Percentiles rank a stretch among this genome's conserved stretches.
phyloP scores from a whole-genome alignment of 1,139 yeast genomes.

The Candida sanyaensis region DNA sequence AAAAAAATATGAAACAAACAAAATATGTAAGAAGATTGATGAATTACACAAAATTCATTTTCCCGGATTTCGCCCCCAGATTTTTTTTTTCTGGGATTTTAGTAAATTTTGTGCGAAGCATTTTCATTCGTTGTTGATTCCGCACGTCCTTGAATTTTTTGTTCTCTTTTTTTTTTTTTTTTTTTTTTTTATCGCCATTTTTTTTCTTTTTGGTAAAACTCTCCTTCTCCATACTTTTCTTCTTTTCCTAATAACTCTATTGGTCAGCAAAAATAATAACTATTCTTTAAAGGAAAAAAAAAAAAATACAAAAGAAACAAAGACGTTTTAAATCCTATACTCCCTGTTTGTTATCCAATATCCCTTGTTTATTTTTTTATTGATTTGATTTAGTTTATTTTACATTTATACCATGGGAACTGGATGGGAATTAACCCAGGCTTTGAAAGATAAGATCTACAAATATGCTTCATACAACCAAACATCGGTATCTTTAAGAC shows the following conservation, averaged over 20 bases:
- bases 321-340: background rate
- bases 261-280: background rate
- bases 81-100: background rate
- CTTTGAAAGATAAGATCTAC: constrained; percentile 41
- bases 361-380: background rate
- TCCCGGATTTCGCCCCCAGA: background rate
- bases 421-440: constrained; percentile 47
- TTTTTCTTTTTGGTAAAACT: background rate
- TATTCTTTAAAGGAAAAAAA: background rate
- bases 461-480: constrained; percentile 75
- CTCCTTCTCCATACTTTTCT: background rate
- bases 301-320: background rate
- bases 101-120: background rate
- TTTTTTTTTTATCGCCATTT: background rate
- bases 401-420: constrained; percentile 35
- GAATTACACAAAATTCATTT: background rate
- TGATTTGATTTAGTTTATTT: too few species aligned
- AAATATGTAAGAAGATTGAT: background rate
- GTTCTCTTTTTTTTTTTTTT: background rate
- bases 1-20: too few species aligned
- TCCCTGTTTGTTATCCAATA: background rate
- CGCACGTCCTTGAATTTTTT: background rate
- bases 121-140: constrained; percentile 1
- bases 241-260: background rate
- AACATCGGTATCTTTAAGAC: constrained; percentile 80